A percentile compares a stretch with the other conserved stretches of the same genome.
These are phyloP conservation scores for Kwoniella heveanensis DNA, from an alignment of 768 basidiomycete species.

Conservation along the genomic window DNA sequence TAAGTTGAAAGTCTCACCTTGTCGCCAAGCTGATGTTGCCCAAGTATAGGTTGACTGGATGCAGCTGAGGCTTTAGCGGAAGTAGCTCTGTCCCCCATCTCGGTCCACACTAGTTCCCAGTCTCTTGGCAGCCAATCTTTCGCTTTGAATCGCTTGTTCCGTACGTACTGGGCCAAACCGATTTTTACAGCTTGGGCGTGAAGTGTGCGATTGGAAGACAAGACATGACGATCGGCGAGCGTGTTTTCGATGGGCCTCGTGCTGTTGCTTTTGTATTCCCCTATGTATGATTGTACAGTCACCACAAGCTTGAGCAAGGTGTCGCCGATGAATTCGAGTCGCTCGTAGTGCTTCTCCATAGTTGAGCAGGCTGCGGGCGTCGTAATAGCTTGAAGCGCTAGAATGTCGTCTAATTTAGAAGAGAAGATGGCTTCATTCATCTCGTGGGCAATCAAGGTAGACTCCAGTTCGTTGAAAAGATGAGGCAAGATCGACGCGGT, in stretches of 20 bases:
- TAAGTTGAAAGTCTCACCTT: constrained; percentile 26
- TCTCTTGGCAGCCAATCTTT: constrained; percentile 34
- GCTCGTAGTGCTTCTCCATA: constrained; percentile 29
- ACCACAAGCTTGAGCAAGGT: constrained; percentile 37
- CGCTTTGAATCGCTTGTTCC: constrained; percentile 18
- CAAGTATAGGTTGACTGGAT: constrained; percentile 4
- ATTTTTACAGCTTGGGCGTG: constrained; percentile 14
- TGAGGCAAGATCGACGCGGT: constrained; percentile 35
- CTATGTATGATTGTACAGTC: constrained; percentile 23
- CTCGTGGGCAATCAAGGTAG: constrained; percentile 28
- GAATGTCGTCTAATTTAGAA: not conserved
- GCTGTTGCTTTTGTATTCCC: not conserved
- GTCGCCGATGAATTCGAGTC: constrained; percentile 47
- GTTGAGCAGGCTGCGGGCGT: constrained; percentile 1
- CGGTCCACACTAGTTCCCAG: constrained; percentile 10
- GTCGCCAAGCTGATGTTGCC: constrained; percentile 29
- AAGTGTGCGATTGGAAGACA: constrained; percentile 32
- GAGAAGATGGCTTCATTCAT: constrained; percentile 21
- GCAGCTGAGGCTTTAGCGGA: not conserved
- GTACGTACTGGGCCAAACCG: constrained; percentile 21
- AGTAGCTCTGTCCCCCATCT: not conserved
- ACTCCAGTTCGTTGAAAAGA: constrained; percentile 27
- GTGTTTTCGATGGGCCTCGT: constrained; percentile 11
- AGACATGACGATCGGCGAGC: constrained; percentile 22
- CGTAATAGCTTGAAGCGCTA: constrained; percentile 31